phyloP scores from a whole-genome alignment of 441 rosid species.

The Euphorbia schlechtendalii region DNA sequence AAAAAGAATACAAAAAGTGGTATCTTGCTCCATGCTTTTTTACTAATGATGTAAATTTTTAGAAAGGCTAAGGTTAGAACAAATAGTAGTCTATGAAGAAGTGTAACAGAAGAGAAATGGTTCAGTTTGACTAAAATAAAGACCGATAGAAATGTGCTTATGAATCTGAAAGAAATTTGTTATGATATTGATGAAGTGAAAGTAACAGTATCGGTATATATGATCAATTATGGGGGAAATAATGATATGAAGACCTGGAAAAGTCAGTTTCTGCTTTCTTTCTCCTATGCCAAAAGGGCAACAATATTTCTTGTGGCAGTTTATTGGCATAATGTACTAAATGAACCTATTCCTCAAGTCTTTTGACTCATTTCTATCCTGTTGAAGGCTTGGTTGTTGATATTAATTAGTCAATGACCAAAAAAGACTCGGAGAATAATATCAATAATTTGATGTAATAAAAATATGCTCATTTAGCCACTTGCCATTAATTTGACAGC shows the following conservation, averaged over 20 bases:
- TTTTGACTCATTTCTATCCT: neutral
- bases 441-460: neutral
- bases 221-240: neutral
- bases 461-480: neutral
- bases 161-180: neutral
- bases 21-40: neutral
- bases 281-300: neutral
- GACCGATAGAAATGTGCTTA: neutral
- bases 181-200: neutral
- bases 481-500: neutral
- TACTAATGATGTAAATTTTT: no score
- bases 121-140: neutral
- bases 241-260: neutral
- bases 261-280: neutral
- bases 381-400: neutral
- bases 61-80: no score
- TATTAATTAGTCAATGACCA: neutral
- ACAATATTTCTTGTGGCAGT: neutral
- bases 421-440: neutral
- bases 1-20: neutral
- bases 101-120: neutral
- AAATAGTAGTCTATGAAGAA: neutral
- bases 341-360: no score
- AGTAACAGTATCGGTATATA: neutral
- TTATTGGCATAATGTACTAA: neutral